Percentiles rank a stretch among this genome's conserved stretches.
Conservation (phyloP, 163 green algal genomes). For the Coccomyxa subellipsoidea region DNA sequence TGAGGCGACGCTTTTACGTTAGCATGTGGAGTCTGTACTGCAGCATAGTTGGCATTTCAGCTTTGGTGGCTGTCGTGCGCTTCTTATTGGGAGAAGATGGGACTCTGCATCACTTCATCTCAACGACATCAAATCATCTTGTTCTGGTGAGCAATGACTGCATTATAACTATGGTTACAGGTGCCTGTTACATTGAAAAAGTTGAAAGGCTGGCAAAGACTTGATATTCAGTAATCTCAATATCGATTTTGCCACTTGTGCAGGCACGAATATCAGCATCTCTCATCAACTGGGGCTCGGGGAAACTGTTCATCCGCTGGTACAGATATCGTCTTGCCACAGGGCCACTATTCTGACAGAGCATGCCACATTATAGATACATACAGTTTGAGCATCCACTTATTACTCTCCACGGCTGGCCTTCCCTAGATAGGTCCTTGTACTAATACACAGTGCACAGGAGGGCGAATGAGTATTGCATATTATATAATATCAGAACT, state of each 20-base stretch:
- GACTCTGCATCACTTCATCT: constrained; percentile 20
- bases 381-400: no score
- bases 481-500: no score
- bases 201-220: no score
- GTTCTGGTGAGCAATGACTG: neutral
- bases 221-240: neutral
- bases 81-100: constrained; percentile 19
- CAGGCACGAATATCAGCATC: constrained; percentile 23
- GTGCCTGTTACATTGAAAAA: no score
- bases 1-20: constrained; percentile 18
- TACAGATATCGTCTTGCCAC: constrained; percentile 18
- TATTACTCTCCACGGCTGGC: no score
- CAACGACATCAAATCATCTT: constrained; percentile 24
- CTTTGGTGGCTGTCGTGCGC: constrained; percentile 8
- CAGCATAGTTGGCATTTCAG: constrained; percentile 17
- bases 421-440: no score
- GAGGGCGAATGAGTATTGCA: no score
- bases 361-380: neutral
- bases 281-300: constrained; percentile 24
- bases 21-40: constrained; percentile 22
- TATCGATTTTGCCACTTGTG: neutral
- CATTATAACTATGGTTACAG: no score
- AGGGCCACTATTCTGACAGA: constrained; percentile 18
- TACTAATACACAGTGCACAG: neutral
- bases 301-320: constrained; percentile 28